Conservation (phyloP, 2,329 filamentous ascomycete genomes). For the Trichoderma afroharzianum region DNA sequence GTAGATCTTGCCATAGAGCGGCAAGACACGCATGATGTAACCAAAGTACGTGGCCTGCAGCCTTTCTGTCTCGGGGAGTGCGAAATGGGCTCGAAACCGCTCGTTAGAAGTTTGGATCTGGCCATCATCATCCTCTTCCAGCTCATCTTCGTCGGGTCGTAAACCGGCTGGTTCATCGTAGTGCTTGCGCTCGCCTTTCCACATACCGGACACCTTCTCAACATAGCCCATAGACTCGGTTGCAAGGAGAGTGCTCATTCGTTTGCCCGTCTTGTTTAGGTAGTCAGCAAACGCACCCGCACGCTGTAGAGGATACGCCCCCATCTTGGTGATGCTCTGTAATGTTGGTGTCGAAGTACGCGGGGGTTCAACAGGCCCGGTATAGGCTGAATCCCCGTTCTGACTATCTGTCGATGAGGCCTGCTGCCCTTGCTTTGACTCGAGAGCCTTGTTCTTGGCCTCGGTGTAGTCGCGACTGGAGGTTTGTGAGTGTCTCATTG, state of each 20-base stretch:
- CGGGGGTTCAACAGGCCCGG: slow-evolving; percentile 25
- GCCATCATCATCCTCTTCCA: slow-evolving; percentile 57
- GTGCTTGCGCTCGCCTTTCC: slow-evolving; percentile 85
- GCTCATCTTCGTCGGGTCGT: slow-evolving; percentile 52
- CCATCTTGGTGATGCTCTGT: slow-evolving; percentile 55
- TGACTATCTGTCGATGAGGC: slow-evolving; percentile 37
- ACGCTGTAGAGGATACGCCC: slow-evolving; percentile 75
- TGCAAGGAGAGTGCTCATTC: slow-evolving; percentile 77
- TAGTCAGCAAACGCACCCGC: slow-evolving; percentile 81
- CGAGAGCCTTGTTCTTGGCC: slow-evolving; percentile 21
- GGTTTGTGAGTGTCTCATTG: slow-evolving; percentile 53
- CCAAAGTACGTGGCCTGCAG: slow-evolving; percentile 88
- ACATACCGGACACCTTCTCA: slow-evolving; percentile 96
- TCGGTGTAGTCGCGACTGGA: slow-evolving; percentile 26
- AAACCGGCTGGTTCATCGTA: slow-evolving; percentile 64
- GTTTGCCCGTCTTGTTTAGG: slow-evolving; percentile 71
- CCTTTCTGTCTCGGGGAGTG: slow-evolving; percentile 76
- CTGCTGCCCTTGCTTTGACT: slow-evolving; percentile 14
- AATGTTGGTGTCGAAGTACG: slow-evolving; percentile 40
- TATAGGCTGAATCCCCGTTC: slow-evolving; percentile 28
- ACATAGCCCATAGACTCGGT: slow-evolving; percentile 95
- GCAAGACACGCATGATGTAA: slow-evolving; percentile 84
- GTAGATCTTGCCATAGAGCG: slow-evolving; percentile 95
- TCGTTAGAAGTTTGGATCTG: slow-evolving; percentile 67
- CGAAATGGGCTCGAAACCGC: slow-evolving; percentile 86